These are phyloP conservation scores for Pythium aristosporum DNA, from an alignment of 352 stramenopile species.

Conservation along the genomic window DNA sequence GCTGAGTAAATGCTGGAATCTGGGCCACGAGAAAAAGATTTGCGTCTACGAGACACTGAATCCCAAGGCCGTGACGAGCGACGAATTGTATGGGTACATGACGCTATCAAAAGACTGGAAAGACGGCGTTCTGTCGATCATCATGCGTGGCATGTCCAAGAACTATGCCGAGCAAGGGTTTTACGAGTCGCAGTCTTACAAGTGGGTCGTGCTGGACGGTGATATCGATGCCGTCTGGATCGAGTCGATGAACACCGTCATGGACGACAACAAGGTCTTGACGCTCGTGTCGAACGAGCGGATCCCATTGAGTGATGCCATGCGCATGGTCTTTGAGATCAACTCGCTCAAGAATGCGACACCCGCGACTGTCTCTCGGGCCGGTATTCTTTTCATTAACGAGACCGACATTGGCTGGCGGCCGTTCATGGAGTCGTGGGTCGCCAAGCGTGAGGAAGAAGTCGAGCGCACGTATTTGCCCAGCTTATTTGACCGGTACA, in stretches of 20 bases:
- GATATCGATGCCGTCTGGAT: slow-evolving; percentile 91
- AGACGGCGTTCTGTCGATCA: slow-evolving; percentile 87
- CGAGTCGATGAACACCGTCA: slow-evolving; percentile 96
- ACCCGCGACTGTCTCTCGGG: slow-evolving; percentile 80
- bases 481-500: slow-evolving; percentile 95
- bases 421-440: slow-evolving; percentile 96
- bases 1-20: slow-evolving; percentile 85
- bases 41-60: slow-evolving; percentile 90
- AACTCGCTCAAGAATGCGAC: slow-evolving; percentile 89
- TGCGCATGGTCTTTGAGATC: slow-evolving; percentile 92
- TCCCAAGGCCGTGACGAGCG: slow-evolving; percentile 85
- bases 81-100: slow-evolving; percentile 94
- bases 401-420: slow-evolving; percentile 93
- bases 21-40: slow-evolving; percentile 87
- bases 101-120: slow-evolving; percentile 91
- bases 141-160: slow-evolving; percentile 90
- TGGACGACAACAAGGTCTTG: slow-evolving; percentile 97
- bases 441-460: slow-evolving; percentile 89
- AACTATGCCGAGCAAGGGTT: slow-evolving; percentile 91
- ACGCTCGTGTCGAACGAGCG: slow-evolving; percentile 91
- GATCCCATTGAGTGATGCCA: slow-evolving; percentile 77
- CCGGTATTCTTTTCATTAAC: slow-evolving; percentile 89
- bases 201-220: slow-evolving; percentile 86
- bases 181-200: slow-evolving; percentile 93
- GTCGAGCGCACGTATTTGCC: slow-evolving; percentile 92